A percentile compares a stretch with the other conserved stretches of the same genome.
Conservation (phyloP, 257 asterid genomes). For the Nicotiana knightiana region DNA sequence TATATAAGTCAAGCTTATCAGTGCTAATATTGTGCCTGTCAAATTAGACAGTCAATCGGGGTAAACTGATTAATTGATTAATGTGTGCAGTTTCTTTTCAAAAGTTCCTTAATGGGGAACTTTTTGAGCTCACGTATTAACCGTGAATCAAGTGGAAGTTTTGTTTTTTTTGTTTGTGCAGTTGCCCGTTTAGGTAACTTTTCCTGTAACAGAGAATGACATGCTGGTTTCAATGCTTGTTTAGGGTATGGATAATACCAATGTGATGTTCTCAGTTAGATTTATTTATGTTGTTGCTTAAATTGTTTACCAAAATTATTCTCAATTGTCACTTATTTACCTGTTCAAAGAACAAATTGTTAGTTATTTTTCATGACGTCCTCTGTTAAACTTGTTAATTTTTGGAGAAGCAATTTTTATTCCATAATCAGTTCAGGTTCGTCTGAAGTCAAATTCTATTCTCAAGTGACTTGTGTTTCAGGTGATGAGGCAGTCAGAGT, state of each 20-base stretch:
- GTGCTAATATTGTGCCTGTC: background rate
- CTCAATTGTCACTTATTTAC: no score
- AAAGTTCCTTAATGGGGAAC: background rate
- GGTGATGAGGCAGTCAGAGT: constrained; percentile 54
- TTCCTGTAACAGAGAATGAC: background rate
- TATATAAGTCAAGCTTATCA: background rate
- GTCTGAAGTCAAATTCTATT: background rate
- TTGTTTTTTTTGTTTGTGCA: background rate
- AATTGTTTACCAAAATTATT: background rate
- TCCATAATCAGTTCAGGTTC: background rate
- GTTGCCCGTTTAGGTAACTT: background rate
- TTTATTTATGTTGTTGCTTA: background rate
- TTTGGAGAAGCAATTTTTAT: background rate
- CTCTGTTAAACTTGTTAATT: background rate
- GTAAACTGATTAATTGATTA: background rate
- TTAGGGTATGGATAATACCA: background rate
- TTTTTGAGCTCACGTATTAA: background rate
- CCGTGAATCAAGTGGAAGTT: background rate
- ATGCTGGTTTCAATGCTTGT: background rate
- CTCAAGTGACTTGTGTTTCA: constrained; percentile 18
- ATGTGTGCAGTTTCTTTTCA: background rate
- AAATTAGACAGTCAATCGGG: background rate
- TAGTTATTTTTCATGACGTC: background rate
- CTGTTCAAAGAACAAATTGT: no score
- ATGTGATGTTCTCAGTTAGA: background rate